Evolutionary conservation across 108 stramenopile species (phyloP).

Genomic region (Skeletonema potamos): DNA sequence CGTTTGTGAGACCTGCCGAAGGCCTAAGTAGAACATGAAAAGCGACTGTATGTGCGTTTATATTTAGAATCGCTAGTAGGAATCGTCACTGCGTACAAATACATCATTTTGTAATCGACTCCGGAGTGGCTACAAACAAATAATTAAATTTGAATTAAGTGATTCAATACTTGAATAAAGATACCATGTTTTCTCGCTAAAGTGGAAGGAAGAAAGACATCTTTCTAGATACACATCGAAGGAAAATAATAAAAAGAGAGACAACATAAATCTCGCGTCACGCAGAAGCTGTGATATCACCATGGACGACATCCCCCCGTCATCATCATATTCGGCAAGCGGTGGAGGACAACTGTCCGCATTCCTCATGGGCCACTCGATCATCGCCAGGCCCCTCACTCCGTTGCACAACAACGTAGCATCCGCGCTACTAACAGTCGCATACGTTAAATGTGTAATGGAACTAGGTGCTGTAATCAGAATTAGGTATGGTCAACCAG

Average conservation of each 20-base stretch:
- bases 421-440: constrained; percentile 42
- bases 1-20: background rate
- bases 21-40: background rate
- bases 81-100: too few species aligned
- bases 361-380: background rate
- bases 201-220: too few species aligned
- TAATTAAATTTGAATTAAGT: too few species aligned
- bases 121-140: too few species aligned
- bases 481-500: constrained; percentile 12
- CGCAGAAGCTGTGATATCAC: too few species aligned
- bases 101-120: too few species aligned
- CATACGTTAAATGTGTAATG: constrained; percentile 48
- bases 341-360: background rate
- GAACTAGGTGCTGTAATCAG: constrained; percentile 41
- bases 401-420: constrained; percentile 50
- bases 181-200: too few species aligned
- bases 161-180: too few species aligned
- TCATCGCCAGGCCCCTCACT: constrained; percentile 17
- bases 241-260: too few species aligned
- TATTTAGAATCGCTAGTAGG: too few species aligned
- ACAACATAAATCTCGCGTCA: too few species aligned
- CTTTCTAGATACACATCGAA: too few species aligned
- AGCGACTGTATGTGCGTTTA: background rate
- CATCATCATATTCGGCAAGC: background rate
- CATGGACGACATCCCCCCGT: background rate